Evolutionary conservation across 306 rosid genomes (phyloP), one percentile per base, ranked within the genome.

Genomic region (Leucaena leucocephala): DNA sequence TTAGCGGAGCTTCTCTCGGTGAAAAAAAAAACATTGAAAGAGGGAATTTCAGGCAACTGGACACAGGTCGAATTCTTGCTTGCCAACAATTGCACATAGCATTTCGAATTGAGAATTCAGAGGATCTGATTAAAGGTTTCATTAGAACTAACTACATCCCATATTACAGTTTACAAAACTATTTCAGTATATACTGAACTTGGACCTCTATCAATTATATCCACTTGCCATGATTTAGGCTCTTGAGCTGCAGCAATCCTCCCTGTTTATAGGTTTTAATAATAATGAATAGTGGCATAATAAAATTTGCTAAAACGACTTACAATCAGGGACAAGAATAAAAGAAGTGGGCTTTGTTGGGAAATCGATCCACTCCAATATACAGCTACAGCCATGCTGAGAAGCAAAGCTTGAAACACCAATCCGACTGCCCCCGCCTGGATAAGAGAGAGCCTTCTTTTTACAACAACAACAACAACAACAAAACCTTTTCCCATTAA

Each of bases 401-500:
- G 96, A 87, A 96, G 92, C 72, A 92, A 90, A 82, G 98, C 99
- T 80, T 96, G 99, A 87, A 87, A 90, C 61, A 96, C 89, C 88
- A 96, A 87, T 46, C 99, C 99, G 80, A 86, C 88, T 68, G 98
- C 99, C 76, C 97, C 99, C 45, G 99, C 98, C 99, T 96, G 91
- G 78, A 61, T 62, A 77, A 79, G 71, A 71, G 74, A 70, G 11
- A 76, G 36, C 13, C 12, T 21, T 15, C 64, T 68, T 64, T 75
- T n/a, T 4, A 68, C n/a, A n/a, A n/a, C n/a, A n/a, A n/a, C n/a
- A n/a, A n/a, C n/a, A n/a, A n/a, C n/a, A n/a, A n/a, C n/a, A n/a
- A n/a, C n/a, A n/a, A n/a, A n/a, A n/a, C n/a, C n/a, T n/a, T n/a
- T n/a, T n/a, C n/a, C n/a, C n/a, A n/a, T n/a, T n/a, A n/a, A n/a